Conservation (phyloP, 345 rosid species). For the Zanthoxylum bungeanum region DNA sequence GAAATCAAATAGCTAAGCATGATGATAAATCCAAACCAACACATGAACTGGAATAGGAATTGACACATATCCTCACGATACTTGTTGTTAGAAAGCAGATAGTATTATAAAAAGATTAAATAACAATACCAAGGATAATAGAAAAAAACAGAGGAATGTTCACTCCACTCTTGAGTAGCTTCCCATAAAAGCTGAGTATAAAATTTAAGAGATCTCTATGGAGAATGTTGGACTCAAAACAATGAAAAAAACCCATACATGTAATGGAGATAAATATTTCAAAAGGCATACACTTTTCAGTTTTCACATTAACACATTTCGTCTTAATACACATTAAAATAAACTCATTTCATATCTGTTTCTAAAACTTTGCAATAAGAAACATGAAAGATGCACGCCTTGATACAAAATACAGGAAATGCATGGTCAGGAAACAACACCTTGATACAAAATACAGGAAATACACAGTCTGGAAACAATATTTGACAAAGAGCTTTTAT, state of each 20-base stretch:
- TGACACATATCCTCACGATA: not conserved
- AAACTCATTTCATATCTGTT: not conserved
- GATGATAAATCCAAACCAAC: slow-evolving; percentile 6
- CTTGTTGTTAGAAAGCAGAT: not conserved
- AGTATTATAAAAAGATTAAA: slow-evolving; percentile 6
- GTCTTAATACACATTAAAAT: not conserved
- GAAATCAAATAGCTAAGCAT: slow-evolving; percentile 17
- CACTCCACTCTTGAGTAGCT: not conserved
- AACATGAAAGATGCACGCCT: not conserved
- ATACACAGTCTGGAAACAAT: not conserved
- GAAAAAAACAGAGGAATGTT: not conserved
- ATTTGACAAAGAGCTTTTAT: not conserved
- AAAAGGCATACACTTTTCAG: not conserved
- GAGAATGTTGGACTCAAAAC: not conserved
- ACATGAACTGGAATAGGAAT: slow-evolving; percentile 5
- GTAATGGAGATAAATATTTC: not conserved
- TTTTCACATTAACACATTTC: not conserved
- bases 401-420: not conserved
- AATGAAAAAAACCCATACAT: not conserved
- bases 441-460: not conserved
- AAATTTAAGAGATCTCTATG: not conserved
- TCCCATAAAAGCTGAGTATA: not conserved
- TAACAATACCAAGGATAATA: not conserved
- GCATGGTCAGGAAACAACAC: not conserved
- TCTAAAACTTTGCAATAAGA: not conserved